Conservation (phyloP, 805 yeast species). For the Lachancea dasiensis region DNA sequence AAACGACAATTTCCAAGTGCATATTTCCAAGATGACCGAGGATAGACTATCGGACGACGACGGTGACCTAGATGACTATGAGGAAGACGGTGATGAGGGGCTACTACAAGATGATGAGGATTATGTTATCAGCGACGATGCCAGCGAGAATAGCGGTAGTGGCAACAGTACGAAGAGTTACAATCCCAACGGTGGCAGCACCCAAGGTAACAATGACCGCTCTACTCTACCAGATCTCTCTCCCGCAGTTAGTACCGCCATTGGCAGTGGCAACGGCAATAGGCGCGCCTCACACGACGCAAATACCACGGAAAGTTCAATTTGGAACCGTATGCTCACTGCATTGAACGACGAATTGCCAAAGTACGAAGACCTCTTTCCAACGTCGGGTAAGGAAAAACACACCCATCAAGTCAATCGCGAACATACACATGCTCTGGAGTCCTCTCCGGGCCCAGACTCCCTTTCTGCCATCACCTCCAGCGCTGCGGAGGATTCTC, state of each 20-base stretch:
- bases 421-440: not conserved
- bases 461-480: not conserved
- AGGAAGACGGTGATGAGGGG: conserved; percentile 22
- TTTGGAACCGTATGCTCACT: conserved; percentile 36
- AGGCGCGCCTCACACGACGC: not conserved
- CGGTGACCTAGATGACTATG: conserved; percentile 29
- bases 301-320: conserved; percentile 20
- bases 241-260: not conserved
- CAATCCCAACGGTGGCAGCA: too few species aligned
- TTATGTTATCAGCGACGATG: not conserved
- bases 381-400: conserved; percentile 35
- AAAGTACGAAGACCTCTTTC: conserved; percentile 70
- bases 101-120: conserved; percentile 19
- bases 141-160: too few species aligned
- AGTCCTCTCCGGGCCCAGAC: not conserved
- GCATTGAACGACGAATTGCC: conserved; percentile 50
- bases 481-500: conserved; percentile 17
- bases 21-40: conserved; percentile 33
- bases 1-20: conserved; percentile 25
- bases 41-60: conserved; percentile 27
- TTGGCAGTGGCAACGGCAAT: not conserved
- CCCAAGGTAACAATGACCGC: too few species aligned
- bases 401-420: too few species aligned
- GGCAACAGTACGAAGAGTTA: too few species aligned
- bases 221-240: too few species aligned